These are phyloP conservation scores for Orbilia javanica DNA, from an alignment of 2,329 filamentous ascomycete genomes.

Conservation along the genomic window DNA sequence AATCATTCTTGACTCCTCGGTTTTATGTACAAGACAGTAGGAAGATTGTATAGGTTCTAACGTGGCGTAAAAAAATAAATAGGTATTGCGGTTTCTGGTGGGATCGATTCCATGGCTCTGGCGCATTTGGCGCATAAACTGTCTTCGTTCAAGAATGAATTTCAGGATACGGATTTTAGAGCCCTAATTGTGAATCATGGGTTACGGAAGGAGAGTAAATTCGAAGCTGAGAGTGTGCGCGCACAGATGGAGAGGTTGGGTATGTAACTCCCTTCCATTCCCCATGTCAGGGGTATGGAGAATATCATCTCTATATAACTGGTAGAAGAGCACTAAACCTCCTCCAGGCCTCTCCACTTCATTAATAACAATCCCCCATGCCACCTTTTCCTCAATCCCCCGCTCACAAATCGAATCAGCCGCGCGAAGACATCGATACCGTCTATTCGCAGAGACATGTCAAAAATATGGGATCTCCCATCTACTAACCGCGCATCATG, in stretches of 20 bases:
- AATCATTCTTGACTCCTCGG: too few relatives aligned
- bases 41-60: background rate
- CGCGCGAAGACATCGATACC: slow-evolving; percentile 31
- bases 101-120: slow-evolving; percentile 97
- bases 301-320: background rate
- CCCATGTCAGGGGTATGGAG: too few relatives aligned
- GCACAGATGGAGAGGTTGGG: slow-evolving; percentile 59
- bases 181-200: slow-evolving; percentile 69
- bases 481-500: slow-evolving; percentile 76
- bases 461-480: slow-evolving; percentile 15
- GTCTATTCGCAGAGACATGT: slow-evolving; percentile 20
- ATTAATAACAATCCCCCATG: background rate
- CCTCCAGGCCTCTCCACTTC: background rate
- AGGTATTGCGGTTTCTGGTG: slow-evolving; percentile 89
- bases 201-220: slow-evolving; percentile 69
- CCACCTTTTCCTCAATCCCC: background rate
- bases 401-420: background rate
- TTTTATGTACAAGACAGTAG: background rate
- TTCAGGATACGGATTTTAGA: slow-evolving; percentile 23
- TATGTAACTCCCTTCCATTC: background rate
- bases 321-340: background rate
- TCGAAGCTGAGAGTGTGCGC: slow-evolving; percentile 71
- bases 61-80: background rate
- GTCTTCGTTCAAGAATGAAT: slow-evolving; percentile 46
- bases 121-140: slow-evolving; percentile 77